Conservation (phyloP, 768 basidiomycete species). For the Boletus edulis region DNA sequence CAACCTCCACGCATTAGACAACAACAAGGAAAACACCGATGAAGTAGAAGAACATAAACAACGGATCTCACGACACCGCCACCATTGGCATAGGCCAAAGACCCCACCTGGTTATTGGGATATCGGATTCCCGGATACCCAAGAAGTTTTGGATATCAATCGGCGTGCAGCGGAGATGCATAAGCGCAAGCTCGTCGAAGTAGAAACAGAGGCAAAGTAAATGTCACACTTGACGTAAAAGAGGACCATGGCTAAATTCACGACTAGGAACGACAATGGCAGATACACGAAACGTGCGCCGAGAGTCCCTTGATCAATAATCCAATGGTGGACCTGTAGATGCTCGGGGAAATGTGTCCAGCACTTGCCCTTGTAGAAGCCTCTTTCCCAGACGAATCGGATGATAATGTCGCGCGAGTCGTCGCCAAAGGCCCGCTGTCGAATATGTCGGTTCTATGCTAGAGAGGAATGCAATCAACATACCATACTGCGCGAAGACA, state of each 20-base stretch:
- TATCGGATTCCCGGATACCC: slow-evolving; percentile 87
- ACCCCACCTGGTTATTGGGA: slow-evolving; percentile 91
- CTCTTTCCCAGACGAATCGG: slow-evolving; percentile 51
- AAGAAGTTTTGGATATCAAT: slow-evolving; percentile 78
- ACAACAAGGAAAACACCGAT: slow-evolving; percentile 34
- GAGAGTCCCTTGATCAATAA: slow-evolving; percentile 15
- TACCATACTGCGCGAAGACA: slow-evolving; percentile 61
- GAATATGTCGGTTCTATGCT: neutral
- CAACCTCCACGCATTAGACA: neutral
- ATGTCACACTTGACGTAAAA: slow-evolving; percentile 18
- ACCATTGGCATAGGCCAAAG: slow-evolving; percentile 63
- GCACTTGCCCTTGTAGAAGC: slow-evolving; percentile 46
- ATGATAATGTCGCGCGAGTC: slow-evolving; percentile 55
- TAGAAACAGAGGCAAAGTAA: slow-evolving; percentile 60
- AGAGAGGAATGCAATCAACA: slow-evolving; percentile 5
- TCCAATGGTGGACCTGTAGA: slow-evolving; percentile 1
- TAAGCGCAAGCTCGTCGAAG: slow-evolving; percentile 52
- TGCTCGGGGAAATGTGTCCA: slow-evolving; percentile 45
- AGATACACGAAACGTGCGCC: slow-evolving; percentile 27
- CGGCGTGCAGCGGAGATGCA: slow-evolving; percentile 70
- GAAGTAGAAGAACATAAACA: slow-evolving; percentile 56
- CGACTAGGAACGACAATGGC: slow-evolving; percentile 18
- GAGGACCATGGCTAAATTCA: neutral
- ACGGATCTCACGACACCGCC: slow-evolving; percentile 68
- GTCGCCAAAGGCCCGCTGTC: slow-evolving; percentile 48